Conservation (phyloP, 495 filamentous ascomycete species). For the Annulohypoxylon moriforme region DNA sequence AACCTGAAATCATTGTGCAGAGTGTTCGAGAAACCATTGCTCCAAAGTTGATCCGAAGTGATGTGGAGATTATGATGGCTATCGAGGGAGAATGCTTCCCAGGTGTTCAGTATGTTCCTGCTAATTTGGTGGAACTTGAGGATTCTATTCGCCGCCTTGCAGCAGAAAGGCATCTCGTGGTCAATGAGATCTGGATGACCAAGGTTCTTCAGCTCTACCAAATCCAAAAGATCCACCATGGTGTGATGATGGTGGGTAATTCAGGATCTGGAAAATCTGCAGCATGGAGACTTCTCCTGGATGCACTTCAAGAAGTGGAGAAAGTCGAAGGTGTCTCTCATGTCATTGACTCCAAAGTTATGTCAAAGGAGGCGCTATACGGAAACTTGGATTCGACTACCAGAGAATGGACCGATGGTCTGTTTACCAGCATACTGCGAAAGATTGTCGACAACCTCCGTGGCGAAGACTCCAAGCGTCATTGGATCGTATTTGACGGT, state of each 20-base stretch:
- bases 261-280: conserved; percentile 95
- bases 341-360: conserved; percentile 99
- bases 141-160: conserved; percentile 85
- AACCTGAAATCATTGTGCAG: conserved; percentile 99
- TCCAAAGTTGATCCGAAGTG: conserved; percentile 90
- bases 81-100: conserved; percentile 92
- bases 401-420: conserved; percentile 96
- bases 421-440: conserved; percentile 96
- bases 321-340: conserved; percentile 93
- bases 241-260: conserved; percentile 99
- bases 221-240: conserved; percentile 96
- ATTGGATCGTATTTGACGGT: conserved; percentile 99
- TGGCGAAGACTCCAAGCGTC: conserved; percentile 93
- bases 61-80: conserved; percentile 86
- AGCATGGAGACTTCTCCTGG: conserved; percentile 93
- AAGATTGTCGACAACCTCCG: conserved; percentile 99
- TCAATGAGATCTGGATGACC: conserved; percentile 94
- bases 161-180: conserved; percentile 81
- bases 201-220: conserved; percentile 97
- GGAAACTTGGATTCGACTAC: conserved; percentile 96
- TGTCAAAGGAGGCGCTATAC: conserved; percentile 98
- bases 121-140: conserved; percentile 80
- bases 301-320: conserved; percentile 91
- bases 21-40: conserved; percentile 98
- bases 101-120: conserved; percentile 90